Conservation (phyloP, 2,329 filamentous ascomycete species). For the Fusarium buharicum region DNA sequence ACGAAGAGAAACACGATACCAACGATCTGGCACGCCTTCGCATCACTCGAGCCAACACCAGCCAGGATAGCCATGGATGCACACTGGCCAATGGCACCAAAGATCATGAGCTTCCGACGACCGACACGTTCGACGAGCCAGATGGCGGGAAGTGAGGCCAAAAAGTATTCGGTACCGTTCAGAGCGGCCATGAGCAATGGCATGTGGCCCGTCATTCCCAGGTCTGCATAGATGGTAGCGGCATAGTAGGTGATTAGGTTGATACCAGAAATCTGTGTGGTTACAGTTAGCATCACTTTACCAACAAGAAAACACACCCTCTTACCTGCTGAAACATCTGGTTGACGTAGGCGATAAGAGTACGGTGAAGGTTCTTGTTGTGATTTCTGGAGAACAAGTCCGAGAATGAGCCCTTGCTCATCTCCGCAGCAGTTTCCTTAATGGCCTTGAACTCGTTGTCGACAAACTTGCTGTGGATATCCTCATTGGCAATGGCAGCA, state of each 20-base stretch:
- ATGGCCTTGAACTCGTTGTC: conserved; percentile 68
- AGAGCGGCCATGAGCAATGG: conserved; percentile 66
- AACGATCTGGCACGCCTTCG: conserved; percentile 64
- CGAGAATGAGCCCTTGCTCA: conserved; percentile 68
- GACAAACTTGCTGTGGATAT: conserved; percentile 66
- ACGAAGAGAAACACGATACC: conserved; percentile 75
- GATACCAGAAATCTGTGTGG: conserved; percentile 61
- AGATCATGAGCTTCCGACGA: conserved; percentile 76
- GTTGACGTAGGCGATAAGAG: conserved; percentile 69
- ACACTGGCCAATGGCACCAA: conserved; percentile 72
- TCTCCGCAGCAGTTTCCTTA: conserved; percentile 74
- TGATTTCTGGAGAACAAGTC: conserved; percentile 67
- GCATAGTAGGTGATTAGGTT: conserved; percentile 73
- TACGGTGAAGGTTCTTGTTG: conserved; percentile 67
- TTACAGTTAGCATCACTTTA: conserved; percentile 3
- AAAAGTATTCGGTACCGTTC: conserved; percentile 63
- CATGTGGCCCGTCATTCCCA: conserved; percentile 64
- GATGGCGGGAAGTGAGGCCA: conserved; percentile 70
- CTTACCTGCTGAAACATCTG: conserved; percentile 68
- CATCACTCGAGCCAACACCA: conserved; percentile 61
- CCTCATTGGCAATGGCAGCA: conserved; percentile 64
- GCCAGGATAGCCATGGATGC: conserved; percentile 71
- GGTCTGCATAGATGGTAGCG: conserved; percentile 66
- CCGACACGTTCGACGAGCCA: conserved; percentile 74
- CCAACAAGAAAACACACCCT: rapidly evolving